These are phyloP conservation scores for Lanmaoa rubissima DNA, from an alignment of 768 basidiomycete species.

Conservation along the genomic window DNA sequence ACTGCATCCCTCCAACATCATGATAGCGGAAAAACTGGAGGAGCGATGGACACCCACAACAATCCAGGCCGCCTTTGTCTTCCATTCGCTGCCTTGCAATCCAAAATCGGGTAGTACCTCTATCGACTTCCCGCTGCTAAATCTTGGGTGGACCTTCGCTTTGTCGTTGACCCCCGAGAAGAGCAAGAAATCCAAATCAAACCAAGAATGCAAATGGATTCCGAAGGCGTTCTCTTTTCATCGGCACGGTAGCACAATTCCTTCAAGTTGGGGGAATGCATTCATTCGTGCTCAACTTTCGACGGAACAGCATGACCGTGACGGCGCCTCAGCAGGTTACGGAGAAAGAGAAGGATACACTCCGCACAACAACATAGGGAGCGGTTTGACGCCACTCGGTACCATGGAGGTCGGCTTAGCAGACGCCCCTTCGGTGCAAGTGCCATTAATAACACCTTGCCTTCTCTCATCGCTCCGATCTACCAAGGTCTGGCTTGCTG, in stretches of 20 bases:
- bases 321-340: too few species aligned
- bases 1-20: neutral
- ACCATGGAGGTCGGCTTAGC: conserved; percentile 3
- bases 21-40: neutral
- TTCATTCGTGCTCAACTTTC: conserved; percentile 13
- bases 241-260: neutral
- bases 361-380: neutral
- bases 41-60: conserved; percentile 19
- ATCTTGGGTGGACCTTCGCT: conserved; percentile 16
- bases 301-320: neutral
- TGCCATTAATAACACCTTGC: neutral
- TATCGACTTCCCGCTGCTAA: conserved; percentile 11
- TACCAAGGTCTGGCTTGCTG: conserved; percentile 7
- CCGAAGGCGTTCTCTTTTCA: conserved; percentile 11
- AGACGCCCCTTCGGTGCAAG: neutral
- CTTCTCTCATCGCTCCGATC: neutral
- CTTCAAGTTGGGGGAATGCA: conserved; percentile 11
- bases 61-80: conserved; percentile 5
- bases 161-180: too few species aligned
- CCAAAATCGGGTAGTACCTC: neutral
- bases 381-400: neutral
- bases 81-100: too few species aligned
- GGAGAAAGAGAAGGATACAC: too few species aligned
- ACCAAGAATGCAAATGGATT: neutral
- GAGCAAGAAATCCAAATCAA: too few species aligned